These are phyloP conservation scores for Boletus semigastroideus DNA, from an alignment of 1,284 basidiomycete species.

Conservation along the genomic window DNA sequence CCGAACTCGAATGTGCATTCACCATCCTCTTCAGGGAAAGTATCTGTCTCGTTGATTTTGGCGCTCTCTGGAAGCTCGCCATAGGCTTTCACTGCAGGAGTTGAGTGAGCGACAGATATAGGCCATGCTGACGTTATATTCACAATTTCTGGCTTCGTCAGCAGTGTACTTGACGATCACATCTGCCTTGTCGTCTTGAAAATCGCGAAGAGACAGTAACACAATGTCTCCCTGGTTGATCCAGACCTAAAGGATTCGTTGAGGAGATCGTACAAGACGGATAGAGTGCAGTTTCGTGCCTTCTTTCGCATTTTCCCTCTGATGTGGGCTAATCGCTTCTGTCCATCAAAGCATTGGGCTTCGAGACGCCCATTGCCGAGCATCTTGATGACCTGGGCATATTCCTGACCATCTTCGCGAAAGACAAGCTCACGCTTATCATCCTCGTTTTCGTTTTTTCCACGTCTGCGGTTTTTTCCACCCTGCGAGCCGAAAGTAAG, in stretches of 20 bases:
- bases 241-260: conserved; percentile 77
- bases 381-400: conserved; percentile 99
- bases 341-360: conserved; percentile 97
- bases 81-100: conserved; percentile 82
- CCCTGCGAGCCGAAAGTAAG: conserved; percentile 56
- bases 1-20: conserved; percentile 89
- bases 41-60: conserved; percentile 98
- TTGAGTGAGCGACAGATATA: conserved; percentile 1
- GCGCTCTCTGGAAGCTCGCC: conserved; percentile 97
- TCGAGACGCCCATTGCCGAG: conserved; percentile 97
- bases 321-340: conserved; percentile 97
- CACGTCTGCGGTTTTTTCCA: conserved; percentile 98
- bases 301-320: conserved; percentile 99
- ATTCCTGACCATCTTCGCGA: conserved; percentile 99
- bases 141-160: conserved; percentile 86
- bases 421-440: conserved; percentile 99
- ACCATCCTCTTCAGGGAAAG: conserved; percentile 88
- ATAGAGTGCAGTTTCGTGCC: conserved; percentile 46
- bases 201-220: conserved; percentile 94
- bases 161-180: conserved; percentile 99
- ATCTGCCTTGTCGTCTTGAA: conserved; percentile 99
- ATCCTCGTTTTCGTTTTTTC: conserved; percentile 99
- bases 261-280: not conserved
- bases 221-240: conserved; percentile 99
- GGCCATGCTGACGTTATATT: conserved; percentile 12